Base-by-base conservation (phyloP, 768 basidiomycete genomes). In the Porphyrellus cyaneotinctus region DNA sequence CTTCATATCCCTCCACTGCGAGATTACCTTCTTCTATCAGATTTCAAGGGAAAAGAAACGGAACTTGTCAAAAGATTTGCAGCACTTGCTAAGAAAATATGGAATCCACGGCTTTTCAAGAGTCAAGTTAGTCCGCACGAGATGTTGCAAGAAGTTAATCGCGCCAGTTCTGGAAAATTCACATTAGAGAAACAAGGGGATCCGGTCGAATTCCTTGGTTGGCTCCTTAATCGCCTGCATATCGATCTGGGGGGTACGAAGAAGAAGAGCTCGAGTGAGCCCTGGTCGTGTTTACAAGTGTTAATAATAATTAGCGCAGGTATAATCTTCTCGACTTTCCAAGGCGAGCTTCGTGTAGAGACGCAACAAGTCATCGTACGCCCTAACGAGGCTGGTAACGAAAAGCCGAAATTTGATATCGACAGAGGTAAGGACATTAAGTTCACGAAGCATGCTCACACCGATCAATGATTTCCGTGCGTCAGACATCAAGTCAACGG, bases 41-140 rank as follows among this genome's bases (percentile, higher is more conserved):
- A 81, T 58, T 85, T 85, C 60, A 76, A 74, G 24, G 82, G 82
- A 32, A 91, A 90, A 66, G 83, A 90, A 56, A 75, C 91, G 8
- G 97, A 99, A 66, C 81, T 98, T 49, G 75, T 97, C 37, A 87
- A 84, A 63, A 85, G 97, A 22, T 91, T 98, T 62, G 85, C 91
- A 17, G 77, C 81, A 13, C 79, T 99, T 18, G 86, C 91, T 2
- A 92, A 92, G 70, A 94, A 98, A 71, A 65, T 97, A 35, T 99
- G 97, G 97, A 98, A 97, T 71, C 92, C 95, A 10, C 78, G 86
- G 46, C 73, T 95, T 51, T 99, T 99, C 82, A 99, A 99, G 71
- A 87, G 89, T 54, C 97, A 99, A 78, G 94, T 97, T 61, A 91
- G 87, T 60, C 97, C 97, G n/a, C 97, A 99, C 68, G 97, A 99